phyloP scores from a whole-genome alignment of 257 asterid species.

The Eustoma russellianum region DNA sequence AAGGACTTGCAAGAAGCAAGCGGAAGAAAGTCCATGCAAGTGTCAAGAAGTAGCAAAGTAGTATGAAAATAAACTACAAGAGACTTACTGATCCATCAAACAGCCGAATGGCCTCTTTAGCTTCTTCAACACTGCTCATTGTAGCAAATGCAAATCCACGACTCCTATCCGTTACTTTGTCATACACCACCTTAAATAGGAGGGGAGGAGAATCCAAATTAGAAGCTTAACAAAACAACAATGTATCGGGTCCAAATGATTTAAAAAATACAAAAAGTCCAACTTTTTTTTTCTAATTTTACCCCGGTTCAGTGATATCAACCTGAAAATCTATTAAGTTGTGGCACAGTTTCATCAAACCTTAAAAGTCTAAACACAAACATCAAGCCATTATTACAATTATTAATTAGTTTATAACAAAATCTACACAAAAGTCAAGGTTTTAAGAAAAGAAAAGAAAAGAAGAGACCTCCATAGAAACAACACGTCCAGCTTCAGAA shows the following conservation, averaged over 20 bases:
- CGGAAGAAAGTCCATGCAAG: neutral
- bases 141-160: conserved; percentile 91
- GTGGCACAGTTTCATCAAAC: neutral
- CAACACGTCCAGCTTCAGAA: conserved; percentile 72
- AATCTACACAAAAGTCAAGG: no score
- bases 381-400: no score
- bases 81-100: conserved; percentile 86
- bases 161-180: conserved; percentile 80
- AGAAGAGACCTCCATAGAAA: conserved; percentile 56
- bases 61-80: conserved; percentile 2
- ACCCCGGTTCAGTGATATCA: neutral
- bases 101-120: conserved; percentile 71
- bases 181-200: conserved; percentile 52
- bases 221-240: conserved; percentile 8
- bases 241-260: neutral
- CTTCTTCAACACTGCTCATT: conserved; percentile 75
- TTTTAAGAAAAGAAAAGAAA: conserved; percentile 1
- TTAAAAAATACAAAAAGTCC: neutral
- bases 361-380: neutral
- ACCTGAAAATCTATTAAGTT: neutral
- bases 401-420: no score
- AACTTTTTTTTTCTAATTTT: no score
- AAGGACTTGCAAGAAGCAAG: neutral
- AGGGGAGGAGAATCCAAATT: conserved; percentile 4
- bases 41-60: neutral